A percentile compares a stretch with the other conserved stretches of the same genome.
phyloP scores from a whole-genome alignment of 2,329 filamentous ascomycete species.

The Atkinsonella hypoxylon region DNA sequence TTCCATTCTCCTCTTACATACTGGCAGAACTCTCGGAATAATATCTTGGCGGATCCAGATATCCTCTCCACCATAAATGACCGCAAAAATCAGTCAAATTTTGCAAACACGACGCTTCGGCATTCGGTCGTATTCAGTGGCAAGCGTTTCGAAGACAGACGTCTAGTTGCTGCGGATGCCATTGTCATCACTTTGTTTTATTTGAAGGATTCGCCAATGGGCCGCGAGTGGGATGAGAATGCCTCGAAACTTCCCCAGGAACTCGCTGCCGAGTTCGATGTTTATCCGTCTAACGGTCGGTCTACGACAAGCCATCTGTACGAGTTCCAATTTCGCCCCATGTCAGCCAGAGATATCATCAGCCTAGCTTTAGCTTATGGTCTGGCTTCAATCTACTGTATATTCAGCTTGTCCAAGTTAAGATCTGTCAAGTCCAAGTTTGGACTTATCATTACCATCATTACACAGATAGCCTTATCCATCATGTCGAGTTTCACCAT shows the following conservation, averaged over 20 bases:
- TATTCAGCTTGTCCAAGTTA: slow-evolving; percentile 54
- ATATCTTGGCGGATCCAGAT: slow-evolving; percentile 47
- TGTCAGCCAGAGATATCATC: slow-evolving; percentile 54
- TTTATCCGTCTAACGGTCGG: slow-evolving; percentile 49
- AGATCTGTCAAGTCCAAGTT: slow-evolving; percentile 64
- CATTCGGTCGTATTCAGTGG: slow-evolving; percentile 74
- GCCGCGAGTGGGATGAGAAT: slow-evolving; percentile 51
- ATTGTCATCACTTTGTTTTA: slow-evolving; percentile 69
- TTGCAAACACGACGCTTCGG: slow-evolving; percentile 60
- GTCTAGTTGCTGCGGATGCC: slow-evolving; percentile 60
- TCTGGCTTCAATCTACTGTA: slow-evolving; percentile 51
- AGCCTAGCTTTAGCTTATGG: slow-evolving; percentile 54
- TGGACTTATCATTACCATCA: slow-evolving; percentile 58
- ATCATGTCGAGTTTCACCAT: slow-evolving; percentile 71
- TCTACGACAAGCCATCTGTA: slow-evolving; percentile 50
- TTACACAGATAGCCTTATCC: slow-evolving; percentile 58
- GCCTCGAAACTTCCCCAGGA: slow-evolving; percentile 39
- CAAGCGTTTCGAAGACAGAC: slow-evolving; percentile 59
- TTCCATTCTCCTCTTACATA: slow-evolving; percentile 76
- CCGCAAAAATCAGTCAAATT: slow-evolving; percentile 47
- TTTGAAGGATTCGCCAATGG: slow-evolving; percentile 50
- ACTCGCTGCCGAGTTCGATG: slow-evolving; percentile 44
- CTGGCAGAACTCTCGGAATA: slow-evolving; percentile 55
- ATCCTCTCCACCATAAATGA: slow-evolving; percentile 59
- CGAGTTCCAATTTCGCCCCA: slow-evolving; percentile 67